Evolutionary conservation across 2,329 filamentous ascomycete genomes (phyloP).

Genomic region (Zalaria sp.): DNA sequence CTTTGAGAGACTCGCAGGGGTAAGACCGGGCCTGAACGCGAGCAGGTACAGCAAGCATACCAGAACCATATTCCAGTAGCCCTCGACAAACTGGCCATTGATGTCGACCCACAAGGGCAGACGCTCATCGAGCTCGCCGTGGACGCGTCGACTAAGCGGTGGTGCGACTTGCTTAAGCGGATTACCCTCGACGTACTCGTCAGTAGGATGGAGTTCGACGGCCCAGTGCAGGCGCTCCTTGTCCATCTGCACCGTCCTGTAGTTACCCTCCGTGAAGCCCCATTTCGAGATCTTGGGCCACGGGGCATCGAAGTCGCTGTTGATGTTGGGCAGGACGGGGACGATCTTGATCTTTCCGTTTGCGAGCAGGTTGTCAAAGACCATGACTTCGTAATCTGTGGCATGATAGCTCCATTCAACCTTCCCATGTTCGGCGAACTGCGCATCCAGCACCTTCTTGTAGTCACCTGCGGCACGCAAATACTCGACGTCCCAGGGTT

Average conservation of each 20-base stretch:
- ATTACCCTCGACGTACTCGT: slow-evolving; percentile 28
- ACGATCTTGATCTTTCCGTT: slow-evolving; percentile 41
- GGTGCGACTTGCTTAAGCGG: slow-evolving; percentile 9
- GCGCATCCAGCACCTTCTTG: slow-evolving; percentile 45
- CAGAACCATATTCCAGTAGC: slow-evolving; percentile 51
- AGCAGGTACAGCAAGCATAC: slow-evolving; percentile 48
- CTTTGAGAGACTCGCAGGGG: slow-evolving; percentile 37
- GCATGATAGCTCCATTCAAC: slow-evolving; percentile 41
- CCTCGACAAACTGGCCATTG: slow-evolving; percentile 42
- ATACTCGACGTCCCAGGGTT: slow-evolving; percentile 37
- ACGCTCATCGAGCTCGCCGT: slow-evolving; percentile 24
- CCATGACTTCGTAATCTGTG: slow-evolving; percentile 52
- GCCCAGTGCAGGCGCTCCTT: slow-evolving; percentile 52
- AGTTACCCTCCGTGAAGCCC: slow-evolving; percentile 57
- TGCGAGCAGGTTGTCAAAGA: slow-evolving; percentile 50
- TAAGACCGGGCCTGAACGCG: slow-evolving; percentile 47
- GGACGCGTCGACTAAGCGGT: slow-evolving; percentile 13
- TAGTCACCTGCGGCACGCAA: slow-evolving; percentile 44
- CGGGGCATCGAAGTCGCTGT: slow-evolving; percentile 24
- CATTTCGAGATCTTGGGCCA: slow-evolving; percentile 38
- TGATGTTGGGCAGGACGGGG: slow-evolving; percentile 44
- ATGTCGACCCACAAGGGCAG: slow-evolving; percentile 63
- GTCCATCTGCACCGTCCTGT: slow-evolving; percentile 55
- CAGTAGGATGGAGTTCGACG: slow-evolving; percentile 45
- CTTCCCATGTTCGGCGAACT: slow-evolving; percentile 27